Evolutionary conservation across 176 grass and related monocot genomes (phyloP).

Genomic region (Cenchrus americanus): DNA sequence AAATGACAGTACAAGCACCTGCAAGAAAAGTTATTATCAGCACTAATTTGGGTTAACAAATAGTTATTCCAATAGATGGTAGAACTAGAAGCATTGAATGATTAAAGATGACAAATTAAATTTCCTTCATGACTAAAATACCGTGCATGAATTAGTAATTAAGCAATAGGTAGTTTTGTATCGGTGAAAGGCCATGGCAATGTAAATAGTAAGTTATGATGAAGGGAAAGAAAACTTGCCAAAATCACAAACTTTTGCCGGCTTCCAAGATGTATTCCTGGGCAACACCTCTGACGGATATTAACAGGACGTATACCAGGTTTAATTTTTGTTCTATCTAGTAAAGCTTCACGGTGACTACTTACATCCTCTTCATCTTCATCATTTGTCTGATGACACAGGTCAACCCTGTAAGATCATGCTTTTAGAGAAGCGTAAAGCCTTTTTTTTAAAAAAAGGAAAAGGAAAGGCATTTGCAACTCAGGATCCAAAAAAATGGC

Average conservation of each 20-base stretch:
- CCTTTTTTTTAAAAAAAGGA: background rate
- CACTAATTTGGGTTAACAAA: slow-evolving; percentile 37
- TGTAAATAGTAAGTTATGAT: slow-evolving; percentile 23
- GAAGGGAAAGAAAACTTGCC: slow-evolving; percentile 50
- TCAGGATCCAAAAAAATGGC: background rate
- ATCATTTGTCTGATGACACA: slow-evolving; percentile 96
- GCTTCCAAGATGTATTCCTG: slow-evolving; percentile 80
- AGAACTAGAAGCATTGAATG: slow-evolving; percentile 30
- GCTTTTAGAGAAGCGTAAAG: slow-evolving; percentile 40
- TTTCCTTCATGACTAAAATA: background rate
- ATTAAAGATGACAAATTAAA: slow-evolving; percentile 38
- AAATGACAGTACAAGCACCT: slow-evolving; percentile 90
- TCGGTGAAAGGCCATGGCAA: background rate
- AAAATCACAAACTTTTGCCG: slow-evolving; percentile 97
- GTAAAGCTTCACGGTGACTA: slow-evolving; percentile 75
- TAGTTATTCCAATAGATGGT: background rate
- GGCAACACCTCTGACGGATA: slow-evolving; percentile 65
- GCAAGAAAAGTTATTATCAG: slow-evolving; percentile 10
- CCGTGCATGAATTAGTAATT: slow-evolving; percentile 37
- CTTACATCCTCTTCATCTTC: slow-evolving; percentile 90
- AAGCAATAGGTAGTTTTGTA: slow-evolving; percentile 31
- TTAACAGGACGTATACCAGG: slow-evolving; percentile 49
- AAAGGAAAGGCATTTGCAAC: background rate
- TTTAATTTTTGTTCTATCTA: slow-evolving; percentile 79
- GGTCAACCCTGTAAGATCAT: slow-evolving; percentile 85